These are phyloP conservation scores for Diplodia mutila DNA, from an alignment of 2,329 filamentous ascomycete genomes.

Conservation along the genomic window DNA sequence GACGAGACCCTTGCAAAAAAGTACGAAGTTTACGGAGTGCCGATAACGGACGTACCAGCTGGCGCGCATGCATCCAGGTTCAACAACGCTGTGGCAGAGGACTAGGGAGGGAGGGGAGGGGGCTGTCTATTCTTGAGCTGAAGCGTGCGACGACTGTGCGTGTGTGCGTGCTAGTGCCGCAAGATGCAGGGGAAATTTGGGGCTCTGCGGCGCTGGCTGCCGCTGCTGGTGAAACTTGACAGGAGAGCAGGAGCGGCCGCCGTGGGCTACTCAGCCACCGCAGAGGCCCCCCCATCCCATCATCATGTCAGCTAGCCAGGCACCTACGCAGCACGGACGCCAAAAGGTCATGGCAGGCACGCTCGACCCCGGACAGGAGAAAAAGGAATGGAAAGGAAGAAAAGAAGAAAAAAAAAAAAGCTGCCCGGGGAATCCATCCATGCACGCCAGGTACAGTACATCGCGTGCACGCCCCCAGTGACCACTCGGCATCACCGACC, in stretches of 20 bases:
- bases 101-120: too few species aligned
- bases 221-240: slow-evolving; percentile 12
- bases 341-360: neutral
- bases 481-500: neutral
- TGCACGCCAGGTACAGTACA: too few species aligned
- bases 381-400: neutral
- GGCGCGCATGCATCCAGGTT: neutral
- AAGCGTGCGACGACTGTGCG: neutral
- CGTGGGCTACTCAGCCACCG: slow-evolving; percentile 5
- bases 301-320: neutral
- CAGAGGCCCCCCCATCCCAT: neutral
- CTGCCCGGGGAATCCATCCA: neutral
- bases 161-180: neutral
- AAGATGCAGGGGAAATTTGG: neutral
- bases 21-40: neutral
- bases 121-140: too few species aligned
- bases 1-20: neutral
- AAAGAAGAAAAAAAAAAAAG: neutral
- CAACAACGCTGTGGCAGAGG: neutral
- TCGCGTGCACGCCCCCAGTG: neutral
- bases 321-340: neutral
- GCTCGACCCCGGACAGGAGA: neutral
- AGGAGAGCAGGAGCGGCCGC: too few species aligned
- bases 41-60: neutral
- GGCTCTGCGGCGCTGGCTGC: neutral